Conservation (phyloP, 768 basidiomycete species). For the Porpolomopsis calyptriformis region DNA sequence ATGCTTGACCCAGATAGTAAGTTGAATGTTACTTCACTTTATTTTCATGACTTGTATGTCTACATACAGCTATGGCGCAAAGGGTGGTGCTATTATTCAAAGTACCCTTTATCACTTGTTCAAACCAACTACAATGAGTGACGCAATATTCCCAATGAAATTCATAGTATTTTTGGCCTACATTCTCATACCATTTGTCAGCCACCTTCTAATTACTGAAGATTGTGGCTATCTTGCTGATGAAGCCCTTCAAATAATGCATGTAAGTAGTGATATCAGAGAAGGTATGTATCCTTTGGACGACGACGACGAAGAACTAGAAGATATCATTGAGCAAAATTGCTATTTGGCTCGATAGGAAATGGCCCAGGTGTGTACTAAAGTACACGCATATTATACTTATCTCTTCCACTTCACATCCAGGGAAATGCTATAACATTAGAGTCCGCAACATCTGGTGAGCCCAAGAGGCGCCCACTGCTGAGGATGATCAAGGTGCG, state of each 20-base stretch:
- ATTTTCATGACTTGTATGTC: not conserved
- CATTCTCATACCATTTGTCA: slow-evolving; percentile 5
- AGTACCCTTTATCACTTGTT: not conserved
- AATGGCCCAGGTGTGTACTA: not conserved
- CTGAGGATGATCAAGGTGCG: not conserved
- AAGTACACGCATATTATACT: not conserved
- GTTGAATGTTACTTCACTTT: not conserved
- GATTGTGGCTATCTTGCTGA: not conserved
- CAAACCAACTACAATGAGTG: too few relatives aligned
- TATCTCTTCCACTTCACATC: not conserved
- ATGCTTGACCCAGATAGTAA: not conserved
- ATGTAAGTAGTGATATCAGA: slow-evolving; percentile 1
- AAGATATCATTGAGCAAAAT: slow-evolving; percentile 2
- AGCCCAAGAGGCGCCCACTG: too few relatives aligned
- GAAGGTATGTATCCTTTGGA: not conserved
- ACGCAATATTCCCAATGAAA: not conserved
- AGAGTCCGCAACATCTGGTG: too few relatives aligned
- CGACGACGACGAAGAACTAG: slow-evolving; percentile 6
- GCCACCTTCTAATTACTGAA: not conserved
- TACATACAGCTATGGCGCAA: slow-evolving; percentile 4
- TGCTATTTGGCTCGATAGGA: not conserved
- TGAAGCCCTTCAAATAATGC: slow-evolving; percentile 4
- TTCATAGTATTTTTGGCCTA: not conserved
- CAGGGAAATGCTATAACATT: not conserved
- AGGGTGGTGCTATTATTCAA: slow-evolving; percentile 3